Conservation (phyloP, 2,329 filamentous ascomycete species). For the Colletotrichum orchidophilum region DNA sequence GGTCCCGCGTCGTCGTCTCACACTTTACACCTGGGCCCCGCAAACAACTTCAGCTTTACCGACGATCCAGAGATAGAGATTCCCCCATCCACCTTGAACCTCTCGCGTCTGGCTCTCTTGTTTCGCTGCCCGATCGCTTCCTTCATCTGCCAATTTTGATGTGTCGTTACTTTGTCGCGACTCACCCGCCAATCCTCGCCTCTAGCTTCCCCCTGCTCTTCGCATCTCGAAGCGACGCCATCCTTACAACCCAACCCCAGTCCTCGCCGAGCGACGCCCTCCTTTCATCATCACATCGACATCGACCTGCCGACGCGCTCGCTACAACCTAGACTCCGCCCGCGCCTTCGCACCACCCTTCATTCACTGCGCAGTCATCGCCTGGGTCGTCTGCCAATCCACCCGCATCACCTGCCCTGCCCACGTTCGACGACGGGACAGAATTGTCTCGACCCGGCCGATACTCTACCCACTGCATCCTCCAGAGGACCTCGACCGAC, state of each 20-base stretch:
- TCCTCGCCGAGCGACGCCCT: slow-evolving; percentile 25
- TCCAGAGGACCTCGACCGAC: slow-evolving; percentile 13
- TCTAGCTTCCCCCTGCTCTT: slow-evolving; percentile 23
- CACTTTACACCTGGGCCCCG: slow-evolving; percentile 35
- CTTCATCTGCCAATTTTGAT: slow-evolving; percentile 26
- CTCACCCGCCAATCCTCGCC: slow-evolving; percentile 5
- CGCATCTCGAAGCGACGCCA: slow-evolving; percentile 27
- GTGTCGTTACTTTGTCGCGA: slow-evolving; percentile 21
- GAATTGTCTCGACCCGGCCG: no score
- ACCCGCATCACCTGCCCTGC: background rate
- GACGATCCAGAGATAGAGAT: slow-evolving; percentile 31
- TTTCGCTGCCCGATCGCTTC: slow-evolving; percentile 23
- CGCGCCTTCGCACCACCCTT: background rate
- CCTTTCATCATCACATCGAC: no score
- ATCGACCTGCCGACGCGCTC: slow-evolving; percentile 31
- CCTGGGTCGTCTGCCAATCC: background rate
- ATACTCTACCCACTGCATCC: background rate
- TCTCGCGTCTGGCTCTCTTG: slow-evolving; percentile 23
- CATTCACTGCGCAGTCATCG: slow-evolving; percentile 6
- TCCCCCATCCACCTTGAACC: slow-evolving; percentile 15
- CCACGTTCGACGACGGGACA: background rate
- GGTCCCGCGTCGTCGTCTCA: slow-evolving; percentile 35
- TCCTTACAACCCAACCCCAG: slow-evolving; percentile 26
- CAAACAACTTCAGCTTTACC: slow-evolving; percentile 36
- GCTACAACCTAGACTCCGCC: slow-evolving; percentile 2